Evolutionary conservation across 2,329 filamentous ascomycete species (phyloP), one percentile per base, ranked within the genome.

Genomic region (Acrodontium crateriforme): DNA sequence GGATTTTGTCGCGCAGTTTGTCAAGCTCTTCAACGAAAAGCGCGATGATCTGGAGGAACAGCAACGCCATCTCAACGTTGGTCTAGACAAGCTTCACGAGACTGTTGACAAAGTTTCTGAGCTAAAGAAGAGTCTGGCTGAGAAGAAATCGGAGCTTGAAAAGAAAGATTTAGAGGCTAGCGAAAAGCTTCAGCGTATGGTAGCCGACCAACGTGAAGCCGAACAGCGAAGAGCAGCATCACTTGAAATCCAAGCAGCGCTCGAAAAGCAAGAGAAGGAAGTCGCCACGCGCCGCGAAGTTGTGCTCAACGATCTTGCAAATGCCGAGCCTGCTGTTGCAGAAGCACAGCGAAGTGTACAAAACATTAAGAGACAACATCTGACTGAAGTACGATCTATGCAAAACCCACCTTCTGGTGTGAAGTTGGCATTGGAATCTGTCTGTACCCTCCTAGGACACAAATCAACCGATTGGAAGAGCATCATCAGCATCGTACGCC

Each of bases 341-440:
- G 84, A 92, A 55, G 89, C 89, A 26, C 82, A 89, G 61, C 82
- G 84, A 53, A 94, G 85, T 58, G 91, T 98, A 55, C 89, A 81
- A 62, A 94, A 91, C 63, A 98, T 98, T 63, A 98, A 95, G 65
- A 75, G 80, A 50, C 84, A 93, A 53, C 89, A 98, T 55, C 67
- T 98, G 40, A 94, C 85, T 9, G 89, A 98, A 73, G 87, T 98
- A 27, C 75, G 89, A 50, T 93, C 87, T 40, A 95, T 98, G 89
- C 74, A 76, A 41, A 91, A 83, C 46, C 89, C 89, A 5, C 89
- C 89, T 6, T 67, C 74, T 42, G 83, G 84, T 64, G 91, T 98
- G 43, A 78, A 83, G 49, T 72, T 95, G 43, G 83, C 89, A 2
- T 67, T 98, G 32, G 87, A 95, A 51, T 82, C 89, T n/a, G 91